Base-by-base conservation (phyloP, 768 basidiomycete species). In the Candolleomyces aberdarensis region DNA sequence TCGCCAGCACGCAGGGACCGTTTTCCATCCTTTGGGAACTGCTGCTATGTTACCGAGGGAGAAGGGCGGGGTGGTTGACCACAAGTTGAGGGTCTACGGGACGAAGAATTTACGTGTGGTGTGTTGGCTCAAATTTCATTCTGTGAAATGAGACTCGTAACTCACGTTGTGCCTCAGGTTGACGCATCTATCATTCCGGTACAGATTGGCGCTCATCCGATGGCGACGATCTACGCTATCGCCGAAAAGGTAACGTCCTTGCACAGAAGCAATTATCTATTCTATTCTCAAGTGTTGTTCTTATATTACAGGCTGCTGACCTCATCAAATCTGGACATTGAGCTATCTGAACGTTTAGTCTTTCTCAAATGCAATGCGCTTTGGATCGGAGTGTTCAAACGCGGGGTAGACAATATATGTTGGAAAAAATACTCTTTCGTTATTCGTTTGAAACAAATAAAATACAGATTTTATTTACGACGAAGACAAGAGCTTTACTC, bases 51-150 rank as follows among this genome's bases (percentile, higher is more conserved):
- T 72, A 39, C 69, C 71, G 19, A 65, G 53, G 36, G 60, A 65
- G n/a, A 58, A 65, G 32, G 74, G 72, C 20, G 74, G 74, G 46
- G 74, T 74, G 13, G 73, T 75, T 19, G 73, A 73, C 58, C 59
- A 67, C n/a, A 56, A 63, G 13, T 62, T 75, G 50, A 66, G 57
- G 49, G 74, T 75, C 11, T 74, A 74, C 56, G 74, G 74, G 20
- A 69, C 69, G 11, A 60, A 53, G 40, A 72, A 75, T 53, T 31
- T 75, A n/a, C 63, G 72, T 52, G 69, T 75, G 50, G 70, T 68
- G 13, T 60, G 71, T 62, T 32, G 15, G 44, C 15, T 26, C 26
- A 26, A 11, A 13, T 26, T 2, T 3, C 26, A 2, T 26, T 26
- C 3, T 26, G 26, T 26, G 26, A 26, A n/a, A 17, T 1, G 31